Evolutionary conservation across 2,329 filamentous ascomycete species (phyloP), one percentile per base, ranked within the genome.

Genomic region (Trichothecium sympodiale): DNA sequence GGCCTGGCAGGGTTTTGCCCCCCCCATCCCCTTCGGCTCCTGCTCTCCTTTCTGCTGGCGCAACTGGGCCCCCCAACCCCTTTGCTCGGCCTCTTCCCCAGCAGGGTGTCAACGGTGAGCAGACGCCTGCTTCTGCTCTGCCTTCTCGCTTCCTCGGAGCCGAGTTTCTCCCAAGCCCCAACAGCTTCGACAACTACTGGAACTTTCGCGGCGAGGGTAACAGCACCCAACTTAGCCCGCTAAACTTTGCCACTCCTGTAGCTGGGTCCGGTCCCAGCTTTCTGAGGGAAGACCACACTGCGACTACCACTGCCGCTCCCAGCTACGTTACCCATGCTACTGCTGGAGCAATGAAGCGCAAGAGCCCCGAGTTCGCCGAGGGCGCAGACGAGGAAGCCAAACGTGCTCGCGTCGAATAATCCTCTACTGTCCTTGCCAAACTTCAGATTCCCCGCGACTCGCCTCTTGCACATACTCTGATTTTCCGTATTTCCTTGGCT

Each of bases 141-240:
- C 91, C 91, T 0, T 94, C 85, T 34, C 77, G 89, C 29, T 95
- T 96, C 56, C 80, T 96, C 47, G 82, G 80, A 39, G 85, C 83
- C 44, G 85, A 88, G 26, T 77, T 95, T 36, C 67, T 96, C 13
- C 88, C 91, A 0, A 94, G 85, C 38, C 91, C 91, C 1, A 93
- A 83, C 43, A 86, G 78, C 45, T 95, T 96, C 61, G 96, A 94
- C 51, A 79, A 83, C 0, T 87, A 94, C 43, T 95, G 88, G 88
- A 80, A 82, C 45, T 87, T 84, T 55, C 53, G 77, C 55, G 55
- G 76, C 55, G 57, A 66, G 38, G 83, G 91, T 45, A 83, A 72
- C 54, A 94, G 91, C 49, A 91, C 93, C 45, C 67, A 96, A 33
- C 88, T 88, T 0, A 95, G 87, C 54, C 91, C 91, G 8, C 63